A percentile compares a stretch with the other conserved stretches of the same genome.
phyloP scores from a whole-genome alignment of 805 yeast species.

The Teunomyces funiuensis region DNA sequence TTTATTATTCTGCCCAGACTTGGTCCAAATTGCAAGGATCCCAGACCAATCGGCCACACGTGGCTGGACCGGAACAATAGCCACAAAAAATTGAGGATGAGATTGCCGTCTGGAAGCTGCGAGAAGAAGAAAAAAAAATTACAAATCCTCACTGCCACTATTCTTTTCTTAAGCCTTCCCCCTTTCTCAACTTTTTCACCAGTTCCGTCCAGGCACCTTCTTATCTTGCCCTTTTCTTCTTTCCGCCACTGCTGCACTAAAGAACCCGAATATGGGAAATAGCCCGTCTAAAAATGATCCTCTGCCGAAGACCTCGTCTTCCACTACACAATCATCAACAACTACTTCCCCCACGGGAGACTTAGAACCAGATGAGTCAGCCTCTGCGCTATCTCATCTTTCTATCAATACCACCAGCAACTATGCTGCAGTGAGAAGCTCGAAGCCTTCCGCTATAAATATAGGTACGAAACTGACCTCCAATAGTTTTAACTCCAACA shows the following conservation, averaged over 20 bases:
- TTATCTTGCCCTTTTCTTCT: background rate
- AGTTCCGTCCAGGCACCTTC: background rate
- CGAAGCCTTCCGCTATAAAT: constrained; percentile 13
- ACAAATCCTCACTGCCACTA: constrained; percentile 4
- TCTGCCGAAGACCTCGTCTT: constrained; percentile 43
- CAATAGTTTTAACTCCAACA: constrained; percentile 7
- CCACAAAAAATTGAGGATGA: background rate
- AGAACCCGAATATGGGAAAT: constrained; percentile 50
- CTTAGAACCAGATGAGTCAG: constrained; percentile 41
- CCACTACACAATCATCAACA: constrained; percentile 23
- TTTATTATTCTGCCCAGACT: too few species aligned
- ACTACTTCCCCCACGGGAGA: constrained; percentile 31
- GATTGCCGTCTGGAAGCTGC: constrained; percentile 1
- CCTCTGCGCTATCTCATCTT: constrained; percentile 42
- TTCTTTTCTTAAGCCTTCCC: background rate
- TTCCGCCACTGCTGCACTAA: background rate
- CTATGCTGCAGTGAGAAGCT: constrained; percentile 6
- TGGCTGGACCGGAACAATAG: background rate
- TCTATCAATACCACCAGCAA: constrained; percentile 6
- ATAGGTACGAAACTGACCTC: constrained; percentile 10
- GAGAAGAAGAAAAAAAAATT: background rate
- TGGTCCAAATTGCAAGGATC: too few species aligned
- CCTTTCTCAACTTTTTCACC: background rate
- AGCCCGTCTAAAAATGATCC: constrained; percentile 60
- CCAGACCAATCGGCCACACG: background rate